Evolutionary conservation across 139 green algal genomes (phyloP), one percentile per base, ranked within the genome.

Genomic region (Closterium sp.): DNA sequence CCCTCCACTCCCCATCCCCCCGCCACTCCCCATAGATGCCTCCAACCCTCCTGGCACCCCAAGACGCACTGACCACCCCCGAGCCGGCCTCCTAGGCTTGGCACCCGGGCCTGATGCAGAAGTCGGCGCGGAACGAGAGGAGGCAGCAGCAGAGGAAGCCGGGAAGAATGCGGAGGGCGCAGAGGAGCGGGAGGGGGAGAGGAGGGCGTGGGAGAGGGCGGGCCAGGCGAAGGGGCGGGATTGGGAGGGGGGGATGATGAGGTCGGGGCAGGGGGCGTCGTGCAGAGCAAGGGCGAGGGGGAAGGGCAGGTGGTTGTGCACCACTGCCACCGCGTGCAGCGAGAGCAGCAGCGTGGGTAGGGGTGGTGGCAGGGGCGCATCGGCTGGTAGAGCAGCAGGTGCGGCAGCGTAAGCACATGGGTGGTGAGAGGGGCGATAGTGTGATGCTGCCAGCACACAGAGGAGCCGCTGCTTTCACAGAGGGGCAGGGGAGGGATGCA

Each of bases 241-340:
- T 13, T 79, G 62, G 62, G 62, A 27, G 62, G 62, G 62, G 11
- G 62, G 62, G 17, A 79, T 79, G 62, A 79, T 13, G 62, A 79
- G 62, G 62, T 79, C 17, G 62, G 62, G 62, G 62, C 17, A 79
- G 62, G 62, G 62, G 62, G 62, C 62, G 17, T 79, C 62, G 62
- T 79, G 62, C 62, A 79, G 62, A 13, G 62, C 62, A 13, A 79
- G 62, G 17, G 62, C 62, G 62, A 79, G 62, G 62, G 86, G 30
- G 24, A 93, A 85, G 28, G 90, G 90, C 85, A 93, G 87, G 27
- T 92, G 86, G 87, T 93, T 93, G 90, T 93, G 90, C 28, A 93
- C 31, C 29, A 93, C 90, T 34, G 90, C 90, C 24, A 87, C n/a
- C 9, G 90, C 86, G 31, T 91, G 32, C 29, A 93, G 4, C 13